phyloP scores from a whole-genome alignment of 169 alveolate species.

The Cystoisospora suis region DNA sequence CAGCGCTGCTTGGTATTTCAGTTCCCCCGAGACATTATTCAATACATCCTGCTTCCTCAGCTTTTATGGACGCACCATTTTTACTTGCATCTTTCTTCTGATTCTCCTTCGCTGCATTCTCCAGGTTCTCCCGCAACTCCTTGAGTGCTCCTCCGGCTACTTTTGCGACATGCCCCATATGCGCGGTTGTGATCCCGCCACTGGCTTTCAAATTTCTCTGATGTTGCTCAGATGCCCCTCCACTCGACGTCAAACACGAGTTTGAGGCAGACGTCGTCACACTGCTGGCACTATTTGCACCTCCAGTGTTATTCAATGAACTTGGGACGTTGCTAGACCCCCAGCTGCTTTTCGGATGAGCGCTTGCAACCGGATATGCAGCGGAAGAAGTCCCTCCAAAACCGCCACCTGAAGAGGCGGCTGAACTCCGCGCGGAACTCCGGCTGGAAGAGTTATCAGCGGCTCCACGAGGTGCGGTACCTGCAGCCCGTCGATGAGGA shows the following conservation, averaged over 20 bases:
- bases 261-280: too few species aligned
- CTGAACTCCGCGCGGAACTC: not conserved
- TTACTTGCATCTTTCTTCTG: not conserved
- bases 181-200: too few species aligned
- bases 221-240: not conserved
- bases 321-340: not conserved
- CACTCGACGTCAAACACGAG: too few species aligned
- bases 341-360: not conserved
- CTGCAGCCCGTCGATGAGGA: conserved; percentile 1
- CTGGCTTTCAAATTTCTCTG: too few species aligned
- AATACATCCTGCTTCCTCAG: too few species aligned
- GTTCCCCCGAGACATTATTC: too few species aligned
- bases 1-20: too few species aligned
- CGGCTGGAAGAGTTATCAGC: too few species aligned
- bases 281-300: too few species aligned
- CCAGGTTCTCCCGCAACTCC: conserved; percentile 4
- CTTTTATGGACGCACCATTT: too few species aligned
- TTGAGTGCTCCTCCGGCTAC: conserved; percentile 2
- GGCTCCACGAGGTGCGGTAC: not conserved
- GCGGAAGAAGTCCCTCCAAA: not conserved
- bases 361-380: not conserved
- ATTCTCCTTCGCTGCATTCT: conserved; percentile 13
- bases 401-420: not conserved
- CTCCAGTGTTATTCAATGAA: too few species aligned
- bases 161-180: not conserved